These are phyloP conservation scores for Sclerotinia minor DNA, from an alignment of 2,329 filamentous ascomycete species.

Conservation along the genomic window DNA sequence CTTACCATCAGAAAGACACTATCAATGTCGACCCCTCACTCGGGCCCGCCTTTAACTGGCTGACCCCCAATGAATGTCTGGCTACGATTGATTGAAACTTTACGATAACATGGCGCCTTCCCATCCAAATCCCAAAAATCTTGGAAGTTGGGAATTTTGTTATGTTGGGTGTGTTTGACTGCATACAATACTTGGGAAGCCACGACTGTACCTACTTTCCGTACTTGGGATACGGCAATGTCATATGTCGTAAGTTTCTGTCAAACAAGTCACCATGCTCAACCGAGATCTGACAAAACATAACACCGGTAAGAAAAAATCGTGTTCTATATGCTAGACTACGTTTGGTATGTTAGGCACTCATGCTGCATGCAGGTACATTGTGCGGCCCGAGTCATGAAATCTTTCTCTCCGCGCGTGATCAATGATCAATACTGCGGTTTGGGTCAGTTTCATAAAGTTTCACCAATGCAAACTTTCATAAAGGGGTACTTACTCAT, in stretches of 20 bases:
- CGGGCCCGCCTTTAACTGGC: slow-evolving; percentile 11
- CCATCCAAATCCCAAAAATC: slow-evolving; percentile 14
- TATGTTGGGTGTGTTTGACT: slow-evolving; percentile 4
- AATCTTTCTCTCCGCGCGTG: slow-evolving; percentile 30
- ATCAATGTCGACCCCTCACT: slow-evolving; percentile 21
- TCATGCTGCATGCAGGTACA: slow-evolving; percentile 28
- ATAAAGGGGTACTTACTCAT: slow-evolving; percentile 58
- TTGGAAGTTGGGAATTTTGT: slow-evolving; percentile 22
- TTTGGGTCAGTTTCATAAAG: slow-evolving; percentile 37
- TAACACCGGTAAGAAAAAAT: slow-evolving; percentile 11
- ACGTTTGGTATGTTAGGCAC: slow-evolving; percentile 25
- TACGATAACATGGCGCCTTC: slow-evolving; percentile 13
- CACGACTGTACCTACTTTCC: not conserved
- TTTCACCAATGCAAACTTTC: slow-evolving; percentile 28
- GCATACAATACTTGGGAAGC: slow-evolving; percentile 4
- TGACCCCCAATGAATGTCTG: slow-evolving; percentile 11
- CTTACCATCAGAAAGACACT: slow-evolving; percentile 20
- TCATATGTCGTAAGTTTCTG: slow-evolving; percentile 22
- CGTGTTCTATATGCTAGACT: slow-evolving; percentile 21
- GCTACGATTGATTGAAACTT: slow-evolving; percentile 17
- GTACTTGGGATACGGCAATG: slow-evolving; percentile 3
- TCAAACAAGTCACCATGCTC: slow-evolving; percentile 25
- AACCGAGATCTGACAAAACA: slow-evolving; percentile 23
- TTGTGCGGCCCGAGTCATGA: slow-evolving; percentile 27
- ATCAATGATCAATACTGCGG: slow-evolving; percentile 42